phyloP scores from a whole-genome alignment of 306 rosid species.

The Phaseolus lunatus region DNA sequence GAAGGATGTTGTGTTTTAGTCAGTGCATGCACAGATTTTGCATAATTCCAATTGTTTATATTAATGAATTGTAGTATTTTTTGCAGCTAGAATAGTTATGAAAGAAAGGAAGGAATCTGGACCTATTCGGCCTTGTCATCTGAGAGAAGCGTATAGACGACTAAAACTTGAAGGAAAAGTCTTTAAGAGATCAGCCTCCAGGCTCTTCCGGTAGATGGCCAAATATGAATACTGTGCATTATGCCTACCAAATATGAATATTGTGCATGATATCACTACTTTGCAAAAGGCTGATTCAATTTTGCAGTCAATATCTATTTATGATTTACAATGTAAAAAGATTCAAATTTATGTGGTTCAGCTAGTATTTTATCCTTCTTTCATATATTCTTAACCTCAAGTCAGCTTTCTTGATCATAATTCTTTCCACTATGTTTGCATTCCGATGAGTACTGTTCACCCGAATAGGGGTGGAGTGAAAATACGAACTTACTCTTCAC shows the following conservation, averaged over 20 bases:
- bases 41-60: conserved; percentile 19
- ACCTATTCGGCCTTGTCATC: conserved; percentile 92
- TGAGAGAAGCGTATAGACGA: conserved; percentile 89
- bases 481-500: no score
- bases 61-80: conserved; percentile 27
- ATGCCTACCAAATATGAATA: neutral
- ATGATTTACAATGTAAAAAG: no score
- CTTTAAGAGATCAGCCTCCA: conserved; percentile 70
- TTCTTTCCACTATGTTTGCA: no score
- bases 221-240: neutral
- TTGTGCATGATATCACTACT: conserved; percentile 22
- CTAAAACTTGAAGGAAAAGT: conserved; percentile 91
- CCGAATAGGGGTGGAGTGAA: no score
- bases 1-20: neutral
- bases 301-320: neutral
- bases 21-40: no score
- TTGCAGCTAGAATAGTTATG: conserved; percentile 85
- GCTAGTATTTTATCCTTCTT: no score
- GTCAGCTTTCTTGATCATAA: neutral
- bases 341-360: neutral
- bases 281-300: neutral
- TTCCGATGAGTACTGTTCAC: no score
- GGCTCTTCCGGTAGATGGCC: conserved; percentile 76
- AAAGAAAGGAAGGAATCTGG: conserved; percentile 89
- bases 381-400: no score